Evolutionary conservation across 495 filamentous ascomycete species (phyloP), one percentile per base, ranked within the genome.

Genomic region (Lentithecium fluviatile): DNA sequence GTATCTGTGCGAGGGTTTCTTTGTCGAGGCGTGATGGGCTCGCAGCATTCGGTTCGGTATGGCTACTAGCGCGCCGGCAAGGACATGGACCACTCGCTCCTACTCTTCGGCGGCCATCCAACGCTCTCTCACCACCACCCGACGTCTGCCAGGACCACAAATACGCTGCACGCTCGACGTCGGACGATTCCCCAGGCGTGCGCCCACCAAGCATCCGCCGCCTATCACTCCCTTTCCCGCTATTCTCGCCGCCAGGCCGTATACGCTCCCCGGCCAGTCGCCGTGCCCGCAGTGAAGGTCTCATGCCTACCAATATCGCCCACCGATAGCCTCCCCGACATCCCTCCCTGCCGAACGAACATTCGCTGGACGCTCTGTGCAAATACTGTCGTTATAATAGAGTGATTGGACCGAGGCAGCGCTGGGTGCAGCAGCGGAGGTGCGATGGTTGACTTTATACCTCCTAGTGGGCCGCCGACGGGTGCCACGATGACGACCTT

Each of bases 401-500:
- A 6, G 40, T 52, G 21, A 26, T 32, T 43, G 59, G 23, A 36
- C 21, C 52, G 46, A 42, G 43, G 63, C 37, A 36, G 47, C 45
- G 52, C 36, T 19, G 57, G 45, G 46, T 53, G 63, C 52, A 38
- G 51, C 25, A 40, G 58, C 42, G 63, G 64, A 34, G 58, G 58
- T 62, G 45, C n/a, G 29, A 58, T 66, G 53, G 58, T 25, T 23
- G 60, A 63, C 52, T 32, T 57, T 23, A 55, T 45, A 37, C 58
- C 58, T 20, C 46, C 21, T 7, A 58, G 58, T 20, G 58, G 37
- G 37, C 53, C 64, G 24, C 49, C 46, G 19, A 54, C 48, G 32
- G 64, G 54, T 24, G 60, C 64, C 26, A 60, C 64, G n/a, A 63
- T 63, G 59, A 45, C 59, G 10, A 60, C 59, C 17, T 63, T 63